Base-by-base conservation (phyloP, 192 early-diverging fungal species). In the Thamnidium elegans region DNA sequence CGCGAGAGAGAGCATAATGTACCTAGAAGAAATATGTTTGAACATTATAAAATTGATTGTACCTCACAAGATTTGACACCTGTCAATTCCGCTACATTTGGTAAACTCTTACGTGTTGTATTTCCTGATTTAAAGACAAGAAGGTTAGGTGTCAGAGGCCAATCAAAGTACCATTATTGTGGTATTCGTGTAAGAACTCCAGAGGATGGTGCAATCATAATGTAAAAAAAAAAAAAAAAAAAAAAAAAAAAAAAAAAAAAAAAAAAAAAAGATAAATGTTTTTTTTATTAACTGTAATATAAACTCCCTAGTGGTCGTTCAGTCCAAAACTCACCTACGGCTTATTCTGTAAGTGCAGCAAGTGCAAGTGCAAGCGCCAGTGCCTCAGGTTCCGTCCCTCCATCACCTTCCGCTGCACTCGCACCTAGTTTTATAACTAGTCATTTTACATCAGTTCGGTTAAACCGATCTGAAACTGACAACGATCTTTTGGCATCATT, bases 91-190 rank as follows among this genome's bases (percentile, higher is more conserved):
- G 79, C 81, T 21, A 75, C 71, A 10, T 81, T 81, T 72, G 81
- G 81, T 10, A 83, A 83, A 52, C 55, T 83, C 3, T 70, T 83
- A 20, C 64, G 79, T 17, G 69, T 66, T 1, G 76, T 81, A 32
- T 83, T 81, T 45, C 79, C 81, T 5, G 67, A 71, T 30, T 51
- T 83, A 8, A 79, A 69, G n/a, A 83, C 81, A 17, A 61, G 81
- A 50, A 71, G 81, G 45, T 31, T 83, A 8, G 81, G 81, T 26
- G 75, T 58, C 7, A 23, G 80, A 45, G 78, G 78, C 2, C 66
- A 78, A 54, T 78, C 75, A 44, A 77, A 79, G 26, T 82, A 82
- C 63, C 80, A 82, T 47, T 82, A 82, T 36, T 77, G 78, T 52
- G 70, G 70, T 23, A 80, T 82, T 56, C 59, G 63, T n/a, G 32